Evolutionary conservation across 140 eudicot genomes (phyloP).

Genomic region (Ambrosia hybrid): DNA sequence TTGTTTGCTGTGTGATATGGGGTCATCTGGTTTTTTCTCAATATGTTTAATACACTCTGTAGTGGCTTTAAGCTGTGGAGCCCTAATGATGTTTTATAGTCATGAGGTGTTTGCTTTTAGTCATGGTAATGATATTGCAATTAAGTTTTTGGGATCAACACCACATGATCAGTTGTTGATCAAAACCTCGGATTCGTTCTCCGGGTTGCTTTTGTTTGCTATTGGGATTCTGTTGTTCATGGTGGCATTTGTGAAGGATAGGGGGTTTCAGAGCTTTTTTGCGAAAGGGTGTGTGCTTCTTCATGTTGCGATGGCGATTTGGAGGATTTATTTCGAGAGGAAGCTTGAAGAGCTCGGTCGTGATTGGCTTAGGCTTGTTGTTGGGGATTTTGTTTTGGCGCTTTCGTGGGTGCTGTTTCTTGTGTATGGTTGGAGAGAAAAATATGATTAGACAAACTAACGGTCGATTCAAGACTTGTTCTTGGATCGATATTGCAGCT

Average conservation of each 20-base stretch:
- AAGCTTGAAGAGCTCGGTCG: slow-evolving; percentile 62
- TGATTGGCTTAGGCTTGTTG: slow-evolving; percentile 77
- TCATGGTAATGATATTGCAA: slow-evolving; percentile 75
- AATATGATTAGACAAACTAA: slow-evolving; percentile 57
- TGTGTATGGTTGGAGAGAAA: slow-evolving; percentile 88
- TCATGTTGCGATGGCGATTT: slow-evolving; percentile 80
- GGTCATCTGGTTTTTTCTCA: slow-evolving; percentile 66
- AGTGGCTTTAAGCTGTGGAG: slow-evolving; percentile 71
- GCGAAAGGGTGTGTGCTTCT: slow-evolving; percentile 94
- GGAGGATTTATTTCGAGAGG: slow-evolving; percentile 47
- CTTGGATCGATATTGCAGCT: slow-evolving; percentile 19
- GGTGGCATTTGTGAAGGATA: slow-evolving; percentile 95
- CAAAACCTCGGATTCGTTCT: not conserved
- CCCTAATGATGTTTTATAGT: slow-evolving; percentile 32
- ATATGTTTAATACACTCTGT: slow-evolving; percentile 70
- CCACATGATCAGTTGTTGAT: slow-evolving; percentile 87
- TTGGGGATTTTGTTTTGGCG: slow-evolving; percentile 60
- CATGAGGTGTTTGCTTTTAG: too few relatives aligned
- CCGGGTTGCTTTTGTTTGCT: slow-evolving; percentile 85
- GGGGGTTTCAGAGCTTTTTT: slow-evolving; percentile 78
- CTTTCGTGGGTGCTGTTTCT: slow-evolving; percentile 66
- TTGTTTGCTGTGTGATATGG: slow-evolving; percentile 40
- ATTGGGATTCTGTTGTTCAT: slow-evolving; percentile 84
- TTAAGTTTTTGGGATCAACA: slow-evolving; percentile 78
- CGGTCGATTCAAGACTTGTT: not conserved